phyloP scores from a whole-genome alignment of 2,329 filamentous ascomycete genomes.

The Colletotrichum endophyticum region DNA sequence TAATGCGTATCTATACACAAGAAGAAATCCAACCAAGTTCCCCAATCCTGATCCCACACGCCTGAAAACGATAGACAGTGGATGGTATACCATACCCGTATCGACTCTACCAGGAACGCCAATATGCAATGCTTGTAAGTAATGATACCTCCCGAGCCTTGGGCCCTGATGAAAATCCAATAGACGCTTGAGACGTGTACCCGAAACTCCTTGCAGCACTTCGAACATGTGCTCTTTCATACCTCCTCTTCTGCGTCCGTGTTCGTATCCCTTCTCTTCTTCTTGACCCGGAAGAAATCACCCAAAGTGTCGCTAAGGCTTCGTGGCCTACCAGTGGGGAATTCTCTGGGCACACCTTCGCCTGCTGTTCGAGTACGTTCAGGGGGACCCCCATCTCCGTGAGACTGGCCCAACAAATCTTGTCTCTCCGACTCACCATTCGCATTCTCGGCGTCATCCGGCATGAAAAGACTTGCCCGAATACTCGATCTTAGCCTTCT shows the following conservation, averaged over 20 bases:
- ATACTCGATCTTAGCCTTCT: conserved; percentile 55
- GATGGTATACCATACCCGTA: background rate
- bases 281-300: conserved; percentile 41
- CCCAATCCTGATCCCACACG: background rate
- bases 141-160: background rate
- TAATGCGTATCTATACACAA: background rate
- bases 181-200: background rate
- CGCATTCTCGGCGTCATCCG: conserved; percentile 44
- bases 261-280: conserved; percentile 29
- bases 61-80: conserved; percentile 1
- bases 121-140: conserved; percentile 17
- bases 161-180: background rate
- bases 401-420: background rate
- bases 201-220: background rate
- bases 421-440: conserved; percentile 21
- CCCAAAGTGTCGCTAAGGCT: conserved; percentile 48
- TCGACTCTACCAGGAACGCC: conserved; percentile 19
- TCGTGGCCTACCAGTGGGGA: conserved; percentile 34
- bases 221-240: background rate
- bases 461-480: conserved; percentile 59
- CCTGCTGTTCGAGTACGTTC: conserved; percentile 15
- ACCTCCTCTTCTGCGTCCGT: conserved; percentile 22
- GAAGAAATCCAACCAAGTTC: background rate
- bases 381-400: background rate
- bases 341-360: conserved; percentile 1